Evolutionary conservation across 1,284 basidiomycete species (phyloP), one percentile per base, ranked within the genome.

Genomic region (Abortiporus biennis): DNA sequence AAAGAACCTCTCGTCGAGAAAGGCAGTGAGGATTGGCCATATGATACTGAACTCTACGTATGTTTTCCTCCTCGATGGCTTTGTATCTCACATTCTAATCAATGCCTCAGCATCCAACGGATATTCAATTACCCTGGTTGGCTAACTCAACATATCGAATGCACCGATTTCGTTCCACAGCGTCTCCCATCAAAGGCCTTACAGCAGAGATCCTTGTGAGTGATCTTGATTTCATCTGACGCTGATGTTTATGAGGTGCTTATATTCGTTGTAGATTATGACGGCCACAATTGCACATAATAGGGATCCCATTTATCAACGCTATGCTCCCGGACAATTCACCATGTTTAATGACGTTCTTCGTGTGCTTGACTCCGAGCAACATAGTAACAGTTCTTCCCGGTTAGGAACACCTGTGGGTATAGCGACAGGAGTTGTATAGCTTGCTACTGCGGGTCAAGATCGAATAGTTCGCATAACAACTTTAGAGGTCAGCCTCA

Each of bases 151-250:
- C 62, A 0, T 90, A 86, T 53, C 74, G 80, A 21, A 78, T 82
- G 70, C 81, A 91, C 61, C 80, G 89, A 11, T 84, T 92, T 55
- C 73, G 85, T 31, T 82, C 81, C 2, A 68, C 67, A 0, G 80
- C 83, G 1, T 89, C 86, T 5, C 79, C 88, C 0, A 72, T 92
- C 49, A 89, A 89, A 56, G 90, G 90, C 0, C 63, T 92, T 1
- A 92, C 88, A 0, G 71, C 88, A 1, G 87, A 92, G 50, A 84
- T 93, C 13, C 63, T 90, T 40, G 85, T 90, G 52, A 51, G 79
- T 46, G 4, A n/a, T n/a, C n/a, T n/a, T n/a, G 17, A 1, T 39
- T 35, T 19, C 8, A 4, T 36, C 17, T 2, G 8, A 20, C 11
- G 1, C 17, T 33, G 16, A 12, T 2, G n/a, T 8, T 41, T 27